Evolutionary conservation across 148 eudicot species (phyloP).

Genomic region (Vaccinium myrtillus): DNA sequence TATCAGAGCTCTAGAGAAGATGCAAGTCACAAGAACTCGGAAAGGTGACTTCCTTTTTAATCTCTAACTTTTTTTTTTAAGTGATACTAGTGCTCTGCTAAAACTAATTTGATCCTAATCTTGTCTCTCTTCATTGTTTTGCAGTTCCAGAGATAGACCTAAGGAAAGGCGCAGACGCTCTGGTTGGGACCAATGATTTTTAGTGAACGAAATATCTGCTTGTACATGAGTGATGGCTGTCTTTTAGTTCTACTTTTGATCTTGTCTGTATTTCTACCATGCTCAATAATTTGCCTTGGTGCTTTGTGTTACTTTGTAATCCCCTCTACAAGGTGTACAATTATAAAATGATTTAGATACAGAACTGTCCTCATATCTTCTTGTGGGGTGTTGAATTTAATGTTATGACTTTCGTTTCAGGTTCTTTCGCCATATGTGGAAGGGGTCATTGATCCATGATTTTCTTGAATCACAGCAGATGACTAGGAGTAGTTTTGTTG

Average conservation of each 20-base stretch:
- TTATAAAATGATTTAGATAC: neutral
- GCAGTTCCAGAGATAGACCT: conserved; percentile 59
- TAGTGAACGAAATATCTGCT: conserved; percentile 12
- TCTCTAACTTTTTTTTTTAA: neutral
- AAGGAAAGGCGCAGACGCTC: conserved; percentile 89
- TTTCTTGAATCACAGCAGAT: neutral
- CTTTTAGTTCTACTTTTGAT: neutral
- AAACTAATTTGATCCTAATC: neutral
- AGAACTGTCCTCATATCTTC: neutral
- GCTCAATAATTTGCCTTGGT: neutral
- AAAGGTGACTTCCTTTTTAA: conserved; percentile 41
- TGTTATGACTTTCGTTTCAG: neutral
- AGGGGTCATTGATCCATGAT: neutral
- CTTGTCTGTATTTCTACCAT: conserved; percentile 20
- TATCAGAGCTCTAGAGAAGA: conserved; percentile 39
- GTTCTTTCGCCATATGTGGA: neutral
- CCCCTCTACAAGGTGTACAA: neutral
- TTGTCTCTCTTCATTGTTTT: conserved; percentile 9
- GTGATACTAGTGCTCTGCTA: neutral
- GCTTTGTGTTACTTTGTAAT: neutral
- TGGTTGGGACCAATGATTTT: conserved; percentile 80
- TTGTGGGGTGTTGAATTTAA: neutral
- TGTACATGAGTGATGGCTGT: conserved; percentile 12
- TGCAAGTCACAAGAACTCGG: conserved; percentile 43
- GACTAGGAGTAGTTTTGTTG: neutral